Conservation (phyloP, 352 stramenopile genomes). For the Phytophthora ramorum region DNA sequence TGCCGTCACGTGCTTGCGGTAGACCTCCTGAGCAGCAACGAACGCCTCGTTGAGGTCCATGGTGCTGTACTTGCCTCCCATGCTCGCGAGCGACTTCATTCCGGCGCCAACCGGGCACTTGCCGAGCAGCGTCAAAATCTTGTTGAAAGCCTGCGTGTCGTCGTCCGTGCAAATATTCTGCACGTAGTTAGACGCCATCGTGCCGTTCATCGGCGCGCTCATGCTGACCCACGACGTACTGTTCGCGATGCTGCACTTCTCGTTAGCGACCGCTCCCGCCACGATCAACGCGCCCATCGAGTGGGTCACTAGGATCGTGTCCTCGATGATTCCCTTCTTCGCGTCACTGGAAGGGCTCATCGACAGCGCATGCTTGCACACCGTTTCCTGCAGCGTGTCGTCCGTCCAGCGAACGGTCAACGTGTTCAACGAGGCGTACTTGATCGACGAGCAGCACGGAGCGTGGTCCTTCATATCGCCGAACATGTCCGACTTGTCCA, state of each 20-base stretch:
- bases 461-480: slow-evolving; percentile 43
- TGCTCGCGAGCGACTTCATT: slow-evolving; percentile 50
- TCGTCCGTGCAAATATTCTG: slow-evolving; percentile 48
- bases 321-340: slow-evolving; percentile 29
- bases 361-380: slow-evolving; percentile 41
- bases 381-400: slow-evolving; percentile 37
- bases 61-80: slow-evolving; percentile 43
- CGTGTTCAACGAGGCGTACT: slow-evolving; percentile 49
- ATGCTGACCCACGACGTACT: slow-evolving; percentile 54
- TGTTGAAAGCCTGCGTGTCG: slow-evolving; percentile 32
- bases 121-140: slow-evolving; percentile 43
- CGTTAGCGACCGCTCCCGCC: slow-evolving; percentile 45
- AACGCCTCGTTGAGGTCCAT: slow-evolving; percentile 39
- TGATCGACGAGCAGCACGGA: slow-evolving; percentile 50
- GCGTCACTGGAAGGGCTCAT: slow-evolving; percentile 32
- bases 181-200: slow-evolving; percentile 51
- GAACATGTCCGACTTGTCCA: slow-evolving; percentile 33
- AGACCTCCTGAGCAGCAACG: slow-evolving; percentile 35
- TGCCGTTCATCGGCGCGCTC: slow-evolving; percentile 54
- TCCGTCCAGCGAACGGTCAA: slow-evolving; percentile 41
- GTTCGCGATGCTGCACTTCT: slow-evolving; percentile 54
- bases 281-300: slow-evolving; percentile 59
- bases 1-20: slow-evolving; percentile 43
- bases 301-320: slow-evolving; percentile 55
- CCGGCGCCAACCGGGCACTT: slow-evolving; percentile 41